These are phyloP conservation scores for Eragrostis curvula DNA, from an alignment of 176 grass and related monocot species.

Conservation along the genomic window DNA sequence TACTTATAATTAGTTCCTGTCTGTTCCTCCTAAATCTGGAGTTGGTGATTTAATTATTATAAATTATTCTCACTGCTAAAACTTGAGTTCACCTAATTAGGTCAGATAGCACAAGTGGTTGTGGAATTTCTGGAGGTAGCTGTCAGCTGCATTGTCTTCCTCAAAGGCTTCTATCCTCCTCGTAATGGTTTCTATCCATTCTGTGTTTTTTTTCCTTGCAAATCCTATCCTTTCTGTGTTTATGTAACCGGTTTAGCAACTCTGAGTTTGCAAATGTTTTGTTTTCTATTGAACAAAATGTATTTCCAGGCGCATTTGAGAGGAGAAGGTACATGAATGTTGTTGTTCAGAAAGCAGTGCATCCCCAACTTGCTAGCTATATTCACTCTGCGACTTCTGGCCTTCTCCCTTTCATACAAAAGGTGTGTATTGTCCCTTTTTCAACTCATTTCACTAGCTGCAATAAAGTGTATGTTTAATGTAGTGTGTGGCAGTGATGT, in stretches of 20 bases:
- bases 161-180: constrained; percentile 86
- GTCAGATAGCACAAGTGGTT: constrained; percentile 75
- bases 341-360: constrained; percentile 86
- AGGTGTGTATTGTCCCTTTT: constrained; percentile 51
- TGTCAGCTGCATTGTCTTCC: constrained; percentile 91
- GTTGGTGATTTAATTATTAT: constrained; percentile 31
- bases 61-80: constrained; percentile 15
- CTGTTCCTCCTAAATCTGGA: neutral
- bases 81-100: constrained; percentile 42
- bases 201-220: too few species aligned
- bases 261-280: neutral
- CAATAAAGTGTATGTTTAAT: neutral
- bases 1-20: neutral
- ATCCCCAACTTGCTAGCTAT: constrained; percentile 72
- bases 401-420: constrained; percentile 80
- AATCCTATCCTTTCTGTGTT: constrained; percentile 12
- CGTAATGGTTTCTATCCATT: constrained; percentile 43
- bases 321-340: constrained; percentile 99
- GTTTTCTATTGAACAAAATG: constrained; percentile 45
- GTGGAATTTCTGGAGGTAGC: constrained; percentile 96
- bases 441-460: neutral
- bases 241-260: neutral
- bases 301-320: constrained; percentile 82
- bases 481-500: neutral
- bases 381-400: constrained; percentile 69